Conservation (phyloP, 2,329 filamentous ascomycete genomes). For the Dactylonectria estremocensis region DNA sequence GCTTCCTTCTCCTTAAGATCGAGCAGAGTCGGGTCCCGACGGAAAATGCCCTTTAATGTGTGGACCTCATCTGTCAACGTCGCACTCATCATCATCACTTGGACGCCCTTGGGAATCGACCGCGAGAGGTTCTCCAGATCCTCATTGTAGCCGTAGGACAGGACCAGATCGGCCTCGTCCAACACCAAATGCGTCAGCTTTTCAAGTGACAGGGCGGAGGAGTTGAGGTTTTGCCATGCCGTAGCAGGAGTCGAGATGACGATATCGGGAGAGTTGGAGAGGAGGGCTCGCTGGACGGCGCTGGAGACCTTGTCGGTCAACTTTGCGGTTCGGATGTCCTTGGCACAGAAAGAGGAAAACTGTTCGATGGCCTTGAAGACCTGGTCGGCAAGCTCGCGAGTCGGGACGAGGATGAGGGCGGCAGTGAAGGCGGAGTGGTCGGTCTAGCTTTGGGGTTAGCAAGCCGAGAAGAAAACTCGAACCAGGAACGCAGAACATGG, state of each 20-base stretch:
- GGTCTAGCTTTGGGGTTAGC: slow-evolving; percentile 54
- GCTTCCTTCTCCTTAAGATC: slow-evolving; percentile 88
- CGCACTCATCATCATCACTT: slow-evolving; percentile 94
- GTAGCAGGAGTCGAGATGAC: slow-evolving; percentile 93
- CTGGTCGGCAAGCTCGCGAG: slow-evolving; percentile 93
- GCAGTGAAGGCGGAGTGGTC: slow-evolving; percentile 71
- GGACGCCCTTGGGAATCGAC: slow-evolving; percentile 85
- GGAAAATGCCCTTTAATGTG: slow-evolving; percentile 87
- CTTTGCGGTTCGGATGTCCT: slow-evolving; percentile 87
- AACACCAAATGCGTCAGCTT: slow-evolving; percentile 85
- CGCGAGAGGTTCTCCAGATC: slow-evolving; percentile 87
- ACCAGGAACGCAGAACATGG: not conserved
- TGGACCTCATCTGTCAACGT: slow-evolving; percentile 92
- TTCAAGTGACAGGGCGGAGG: slow-evolving; percentile 75
- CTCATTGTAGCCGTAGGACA: slow-evolving; percentile 95
- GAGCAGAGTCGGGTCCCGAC: slow-evolving; percentile 82
- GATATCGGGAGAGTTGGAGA: slow-evolving; percentile 89
- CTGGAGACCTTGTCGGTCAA: slow-evolving; percentile 92
- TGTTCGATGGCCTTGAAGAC: slow-evolving; percentile 84
- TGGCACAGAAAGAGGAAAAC: slow-evolving; percentile 86
- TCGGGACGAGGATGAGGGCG: slow-evolving; percentile 93
- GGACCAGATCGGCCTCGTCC: slow-evolving; percentile 93
- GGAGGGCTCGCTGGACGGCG: slow-evolving; percentile 87
- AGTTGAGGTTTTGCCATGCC: slow-evolving; percentile 82
- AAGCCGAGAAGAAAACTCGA: not conserved